Conservation (phyloP, 352 stramenopile genomes). For the Saprolegnia parasitica region DNA sequence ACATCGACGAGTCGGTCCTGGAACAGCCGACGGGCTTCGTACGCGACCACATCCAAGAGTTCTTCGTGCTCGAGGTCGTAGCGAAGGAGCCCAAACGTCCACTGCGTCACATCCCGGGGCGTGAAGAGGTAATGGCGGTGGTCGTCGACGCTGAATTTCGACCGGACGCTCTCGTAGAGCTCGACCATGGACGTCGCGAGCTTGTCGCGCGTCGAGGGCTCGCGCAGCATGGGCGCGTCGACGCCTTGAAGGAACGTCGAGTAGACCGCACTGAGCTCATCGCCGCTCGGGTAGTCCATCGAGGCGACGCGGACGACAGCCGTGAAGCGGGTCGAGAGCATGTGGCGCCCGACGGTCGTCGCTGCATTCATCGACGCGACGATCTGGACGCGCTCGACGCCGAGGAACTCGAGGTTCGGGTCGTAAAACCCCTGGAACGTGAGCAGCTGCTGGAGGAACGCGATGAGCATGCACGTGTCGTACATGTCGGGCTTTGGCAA, state of each 20-base stretch:
- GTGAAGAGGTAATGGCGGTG: conserved; percentile 94
- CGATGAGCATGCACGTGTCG: conserved; percentile 95
- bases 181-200: conserved; percentile 87
- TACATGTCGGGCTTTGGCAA: conserved; percentile 93
- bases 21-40: conserved; percentile 87
- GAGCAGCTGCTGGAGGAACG: conserved; percentile 94
- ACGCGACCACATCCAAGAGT: conserved; percentile 86
- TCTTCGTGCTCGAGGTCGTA: conserved; percentile 89
- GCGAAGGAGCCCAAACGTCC: conserved; percentile 82
- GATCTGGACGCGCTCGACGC: conserved; percentile 91
- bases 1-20: conserved; percentile 85
- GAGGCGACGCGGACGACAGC: conserved; percentile 90
- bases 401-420: conserved; percentile 90
- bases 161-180: conserved; percentile 83
- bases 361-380: conserved; percentile 92
- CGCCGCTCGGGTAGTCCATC: conserved; percentile 89
- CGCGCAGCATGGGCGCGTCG: conserved; percentile 46
- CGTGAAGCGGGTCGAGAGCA: conserved; percentile 91
- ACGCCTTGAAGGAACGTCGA: conserved; percentile 82
- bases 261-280: conserved; percentile 89
- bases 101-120: conserved; percentile 88
- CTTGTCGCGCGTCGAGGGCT: conserved; percentile 63
- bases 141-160: conserved; percentile 91
- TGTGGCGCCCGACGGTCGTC: conserved; percentile 89
- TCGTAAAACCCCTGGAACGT: conserved; percentile 97